These are phyloP conservation scores for Taxawa tesnikishii DNA, from an alignment of 2,329 filamentous ascomycete species.

Conservation along the genomic window DNA sequence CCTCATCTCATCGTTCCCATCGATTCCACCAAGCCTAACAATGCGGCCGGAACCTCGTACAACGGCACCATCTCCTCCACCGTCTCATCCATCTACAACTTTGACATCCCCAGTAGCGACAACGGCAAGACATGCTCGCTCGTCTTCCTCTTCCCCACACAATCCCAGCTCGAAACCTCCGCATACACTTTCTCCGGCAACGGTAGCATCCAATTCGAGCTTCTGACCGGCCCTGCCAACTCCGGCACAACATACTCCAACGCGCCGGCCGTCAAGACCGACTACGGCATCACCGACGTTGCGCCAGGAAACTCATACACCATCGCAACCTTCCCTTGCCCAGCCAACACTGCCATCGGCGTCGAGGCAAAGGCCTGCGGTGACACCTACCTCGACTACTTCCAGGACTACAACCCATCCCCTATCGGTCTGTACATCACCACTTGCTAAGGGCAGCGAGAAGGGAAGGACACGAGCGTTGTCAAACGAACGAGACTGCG, in stretches of 20 bases:
- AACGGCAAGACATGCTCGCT: constrained; percentile 49
- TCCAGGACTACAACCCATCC: constrained; percentile 50
- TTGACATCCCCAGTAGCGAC: constrained; percentile 46
- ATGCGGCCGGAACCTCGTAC: constrained; percentile 39
- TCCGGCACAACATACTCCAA: constrained; percentile 42
- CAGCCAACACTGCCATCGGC: constrained; percentile 37
- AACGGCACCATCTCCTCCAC: constrained; percentile 43
- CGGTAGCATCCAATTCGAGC: constrained; percentile 40
- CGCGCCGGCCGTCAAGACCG: constrained; percentile 31
- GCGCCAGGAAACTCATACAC: constrained; percentile 42
- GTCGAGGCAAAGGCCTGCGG: constrained; percentile 41
- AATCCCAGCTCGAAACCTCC: constrained; percentile 47
- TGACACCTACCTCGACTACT: constrained; percentile 44
- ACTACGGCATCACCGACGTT: constrained; percentile 28
- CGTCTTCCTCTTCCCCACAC: constrained; percentile 51
- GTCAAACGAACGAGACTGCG: too few relatives aligned
- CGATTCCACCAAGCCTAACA: constrained; percentile 40
- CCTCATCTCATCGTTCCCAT: constrained; percentile 53
- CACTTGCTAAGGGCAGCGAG: constrained; percentile 6
- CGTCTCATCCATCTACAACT: constrained; percentile 54
- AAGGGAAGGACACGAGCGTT: too few relatives aligned
- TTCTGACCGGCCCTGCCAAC: constrained; percentile 25
- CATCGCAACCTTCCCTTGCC: constrained; percentile 42
- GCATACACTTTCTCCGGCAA: constrained; percentile 40
- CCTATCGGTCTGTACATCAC: constrained; percentile 25